These are phyloP conservation scores for Phytophthora cactorum DNA, from an alignment of 352 stramenopile species.

Conservation along the genomic window DNA sequence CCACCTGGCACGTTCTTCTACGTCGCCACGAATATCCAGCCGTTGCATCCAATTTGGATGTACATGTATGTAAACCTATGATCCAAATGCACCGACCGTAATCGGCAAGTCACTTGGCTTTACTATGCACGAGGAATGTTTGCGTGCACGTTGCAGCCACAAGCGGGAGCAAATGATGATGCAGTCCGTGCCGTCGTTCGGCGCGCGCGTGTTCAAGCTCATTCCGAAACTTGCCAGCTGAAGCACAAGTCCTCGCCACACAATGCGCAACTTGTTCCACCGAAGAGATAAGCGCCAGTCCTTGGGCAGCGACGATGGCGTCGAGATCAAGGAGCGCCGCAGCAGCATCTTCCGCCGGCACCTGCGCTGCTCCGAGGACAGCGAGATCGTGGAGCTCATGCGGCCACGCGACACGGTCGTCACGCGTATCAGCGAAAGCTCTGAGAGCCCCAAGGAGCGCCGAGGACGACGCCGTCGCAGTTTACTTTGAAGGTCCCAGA, in stretches of 20 bases:
- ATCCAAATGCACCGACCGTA: conserved; percentile 9
- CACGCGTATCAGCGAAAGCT: conserved; percentile 31
- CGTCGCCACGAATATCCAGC: background rate
- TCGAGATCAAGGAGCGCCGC: conserved; percentile 33
- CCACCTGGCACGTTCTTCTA: background rate
- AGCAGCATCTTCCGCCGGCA: conserved; percentile 35
- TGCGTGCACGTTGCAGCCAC: conserved; percentile 11
- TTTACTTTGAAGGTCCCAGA: conserved; percentile 4
- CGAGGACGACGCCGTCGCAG: conserved; percentile 30
- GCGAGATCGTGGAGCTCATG: conserved; percentile 44
- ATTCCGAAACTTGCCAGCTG: conserved; percentile 29
- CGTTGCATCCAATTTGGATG: background rate
- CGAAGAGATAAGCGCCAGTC: conserved; percentile 30
- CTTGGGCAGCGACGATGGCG: conserved; percentile 16
- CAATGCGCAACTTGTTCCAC: conserved; percentile 48
- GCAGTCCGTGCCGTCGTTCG: background rate
- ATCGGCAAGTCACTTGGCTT: conserved; percentile 13
- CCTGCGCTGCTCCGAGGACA: conserved; percentile 18
- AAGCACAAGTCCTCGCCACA: conserved; percentile 6
- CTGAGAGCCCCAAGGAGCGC: conserved; percentile 24
- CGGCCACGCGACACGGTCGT: conserved; percentile 48
- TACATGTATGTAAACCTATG: background rate
- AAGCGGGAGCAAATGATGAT: background rate
- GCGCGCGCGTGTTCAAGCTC: background rate
- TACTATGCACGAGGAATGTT: conserved; percentile 31